phyloP scores from a whole-genome alignment of 2,329 filamentous ascomycete genomes.

The Alternaria sp. region DNA sequence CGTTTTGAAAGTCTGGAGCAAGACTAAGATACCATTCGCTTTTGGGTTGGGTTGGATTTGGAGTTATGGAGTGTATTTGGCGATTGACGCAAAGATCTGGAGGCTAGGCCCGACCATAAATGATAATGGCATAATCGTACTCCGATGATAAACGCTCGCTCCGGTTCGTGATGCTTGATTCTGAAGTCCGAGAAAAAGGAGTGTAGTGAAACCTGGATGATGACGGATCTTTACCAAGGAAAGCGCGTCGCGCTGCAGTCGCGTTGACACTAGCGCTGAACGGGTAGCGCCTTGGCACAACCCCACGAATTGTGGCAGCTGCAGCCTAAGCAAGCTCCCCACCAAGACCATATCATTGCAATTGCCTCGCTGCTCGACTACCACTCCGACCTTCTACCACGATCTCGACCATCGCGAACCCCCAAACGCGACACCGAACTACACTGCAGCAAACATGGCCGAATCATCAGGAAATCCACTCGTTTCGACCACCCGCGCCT shows the following conservation, averaged over 20 bases:
- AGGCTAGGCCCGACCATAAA: not conserved
- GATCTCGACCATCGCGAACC: not conserved
- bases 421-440: not conserved
- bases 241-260: conserved; percentile 10
- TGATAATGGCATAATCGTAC: not conserved
- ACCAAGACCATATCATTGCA: conserved; percentile 7
- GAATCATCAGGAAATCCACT: conserved; percentile 50
- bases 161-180: not conserved
- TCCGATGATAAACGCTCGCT: not conserved
- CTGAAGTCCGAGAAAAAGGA: not conserved
- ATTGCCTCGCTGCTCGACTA: conserved; percentile 2
- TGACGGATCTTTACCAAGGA: not conserved
- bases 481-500: conserved; percentile 53
- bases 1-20: conserved; percentile 14
- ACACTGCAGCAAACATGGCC: conserved; percentile 39
- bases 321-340: conserved; percentile 20
- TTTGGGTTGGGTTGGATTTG: not conserved
- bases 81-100: not conserved
- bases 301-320: conserved; percentile 16
- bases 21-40: conserved; percentile 25
- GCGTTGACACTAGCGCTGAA: conserved; percentile 1
- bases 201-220: not conserved
- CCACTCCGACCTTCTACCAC: not conserved
- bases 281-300: conserved; percentile 10
- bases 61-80: conserved; percentile 5